Conservation (phyloP, 257 asterid genomes). For the Fraxinus quadrangulata region DNA sequence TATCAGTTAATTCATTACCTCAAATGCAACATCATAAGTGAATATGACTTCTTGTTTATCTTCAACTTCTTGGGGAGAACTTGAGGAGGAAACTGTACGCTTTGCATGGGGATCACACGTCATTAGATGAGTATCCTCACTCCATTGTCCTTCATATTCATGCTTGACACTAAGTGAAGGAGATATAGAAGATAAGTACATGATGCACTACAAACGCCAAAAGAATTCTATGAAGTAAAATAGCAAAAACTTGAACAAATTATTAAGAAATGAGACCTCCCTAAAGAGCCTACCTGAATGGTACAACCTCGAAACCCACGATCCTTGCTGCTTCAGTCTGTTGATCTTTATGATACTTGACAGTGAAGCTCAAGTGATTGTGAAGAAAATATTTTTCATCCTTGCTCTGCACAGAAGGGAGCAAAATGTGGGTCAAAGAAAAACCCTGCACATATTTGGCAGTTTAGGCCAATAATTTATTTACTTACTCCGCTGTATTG, state of each 20-base stretch:
- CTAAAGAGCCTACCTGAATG: constrained; percentile 51
- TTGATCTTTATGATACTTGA: constrained; percentile 70
- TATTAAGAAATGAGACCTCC: neutral
- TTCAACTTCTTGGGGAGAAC: constrained; percentile 71
- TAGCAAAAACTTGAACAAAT: neutral
- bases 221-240: neutral
- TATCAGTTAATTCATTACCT: constrained; percentile 33
- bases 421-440: constrained; percentile 15
- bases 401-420: constrained; percentile 55
- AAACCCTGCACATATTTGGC: neutral
- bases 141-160: constrained; percentile 62
- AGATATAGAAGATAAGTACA: constrained; percentile 17
- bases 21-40: constrained; percentile 65
- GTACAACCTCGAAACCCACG: constrained; percentile 79
- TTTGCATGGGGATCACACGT: constrained; percentile 71
- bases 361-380: constrained; percentile 73
- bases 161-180: constrained; percentile 57
- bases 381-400: constrained; percentile 64
- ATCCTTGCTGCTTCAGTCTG: constrained; percentile 65
- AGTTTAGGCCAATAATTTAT: constrained; percentile 8
- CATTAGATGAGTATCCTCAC: constrained; percentile 44
- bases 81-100: constrained; percentile 49
- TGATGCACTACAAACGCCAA: constrained; percentile 1
- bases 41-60: constrained; percentile 65
- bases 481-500: constrained; percentile 69